Conservation (phyloP, 176 grass and related monocot genomes). For the Cenchrus fungigraminus region DNA sequence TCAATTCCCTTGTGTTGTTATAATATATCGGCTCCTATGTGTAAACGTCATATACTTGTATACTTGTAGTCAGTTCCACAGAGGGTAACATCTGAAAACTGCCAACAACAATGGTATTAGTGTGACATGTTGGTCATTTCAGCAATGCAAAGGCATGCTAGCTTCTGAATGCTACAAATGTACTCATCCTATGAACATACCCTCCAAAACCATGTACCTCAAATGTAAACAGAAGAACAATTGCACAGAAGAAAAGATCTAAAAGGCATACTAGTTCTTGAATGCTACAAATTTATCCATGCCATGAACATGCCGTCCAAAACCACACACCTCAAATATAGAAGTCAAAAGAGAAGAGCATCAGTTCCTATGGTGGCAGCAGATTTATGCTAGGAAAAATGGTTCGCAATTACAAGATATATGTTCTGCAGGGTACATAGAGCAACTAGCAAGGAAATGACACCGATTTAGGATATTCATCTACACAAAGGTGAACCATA, state of each 20-base stretch:
- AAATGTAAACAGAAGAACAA: not conserved
- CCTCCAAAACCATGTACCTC: not conserved
- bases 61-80: not conserved
- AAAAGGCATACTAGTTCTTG: slow-evolving; percentile 23
- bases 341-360: not conserved
- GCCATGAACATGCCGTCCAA: not conserved
- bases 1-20: slow-evolving; percentile 3
- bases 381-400: not conserved
- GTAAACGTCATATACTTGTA: slow-evolving; percentile 7
- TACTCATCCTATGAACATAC: not conserved
- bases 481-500: not conserved
- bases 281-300: slow-evolving; percentile 10
- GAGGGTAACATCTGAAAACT: not conserved
- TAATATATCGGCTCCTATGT: slow-evolving; percentile 10
- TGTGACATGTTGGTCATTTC: slow-evolving; percentile 12
- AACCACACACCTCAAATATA: not conserved
- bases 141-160: slow-evolving; percentile 23
- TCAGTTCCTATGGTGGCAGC: not conserved
- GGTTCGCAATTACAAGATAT: not conserved
- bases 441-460: not conserved
- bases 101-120: not conserved
- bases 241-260: not conserved
- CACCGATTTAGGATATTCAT: not conserved
- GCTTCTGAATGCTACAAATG: slow-evolving; percentile 24
- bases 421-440: not conserved